Percentiles rank a stretch among this genome's conserved stretches.
Conservation (phyloP, 441 rosid genomes). For the Brassica hybrid region DNA sequence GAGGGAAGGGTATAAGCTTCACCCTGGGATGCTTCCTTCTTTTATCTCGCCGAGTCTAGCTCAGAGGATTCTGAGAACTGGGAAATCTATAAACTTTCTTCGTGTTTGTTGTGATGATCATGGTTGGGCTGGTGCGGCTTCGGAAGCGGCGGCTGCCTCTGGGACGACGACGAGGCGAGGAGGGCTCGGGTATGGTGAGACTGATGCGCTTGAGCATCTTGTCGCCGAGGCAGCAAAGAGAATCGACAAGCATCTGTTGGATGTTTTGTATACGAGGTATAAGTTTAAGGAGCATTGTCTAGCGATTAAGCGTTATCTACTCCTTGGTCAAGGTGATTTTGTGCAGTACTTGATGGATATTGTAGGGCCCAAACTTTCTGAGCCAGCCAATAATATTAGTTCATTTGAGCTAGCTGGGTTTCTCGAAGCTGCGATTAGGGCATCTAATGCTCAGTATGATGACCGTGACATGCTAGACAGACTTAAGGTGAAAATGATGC, state of each 20-base stretch:
- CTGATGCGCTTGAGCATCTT: slow-evolving; percentile 85
- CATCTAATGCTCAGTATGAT: slow-evolving; percentile 98
- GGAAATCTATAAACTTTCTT: slow-evolving; percentile 39
- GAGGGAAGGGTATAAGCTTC: slow-evolving; percentile 95
- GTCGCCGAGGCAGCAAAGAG: slow-evolving; percentile 94
- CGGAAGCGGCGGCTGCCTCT: slow-evolving; percentile 88
- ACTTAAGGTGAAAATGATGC: slow-evolving; percentile 92
- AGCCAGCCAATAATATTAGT: slow-evolving; percentile 93
- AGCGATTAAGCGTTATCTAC: slow-evolving; percentile 91
- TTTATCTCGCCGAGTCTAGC: too few species aligned
- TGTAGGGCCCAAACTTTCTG: slow-evolving; percentile 90
- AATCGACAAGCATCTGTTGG: slow-evolving; percentile 86
- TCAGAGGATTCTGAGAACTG: too few species aligned
- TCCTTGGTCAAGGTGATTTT: slow-evolving; percentile 98
- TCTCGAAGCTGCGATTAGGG: slow-evolving; percentile 87
- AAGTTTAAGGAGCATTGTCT: slow-evolving; percentile 94
- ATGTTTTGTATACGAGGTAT: slow-evolving; percentile 82
- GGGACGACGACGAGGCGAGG: slow-evolving; percentile 91
- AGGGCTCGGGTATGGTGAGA: slow-evolving; percentile 93
- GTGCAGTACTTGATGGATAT: slow-evolving; percentile 97
- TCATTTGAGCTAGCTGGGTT: slow-evolving; percentile 90
- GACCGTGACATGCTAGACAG: slow-evolving; percentile 89
- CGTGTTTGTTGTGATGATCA: slow-evolving; percentile 43
- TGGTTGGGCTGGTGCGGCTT: slow-evolving; percentile 81
- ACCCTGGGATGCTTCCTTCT: slow-evolving; percentile 68